Percentiles rank a stretch among this genome's conserved stretches.
Evolutionary conservation across 176 grass and related monocot genomes (phyloP).

Genomic region (Zizania latifolia): DNA sequence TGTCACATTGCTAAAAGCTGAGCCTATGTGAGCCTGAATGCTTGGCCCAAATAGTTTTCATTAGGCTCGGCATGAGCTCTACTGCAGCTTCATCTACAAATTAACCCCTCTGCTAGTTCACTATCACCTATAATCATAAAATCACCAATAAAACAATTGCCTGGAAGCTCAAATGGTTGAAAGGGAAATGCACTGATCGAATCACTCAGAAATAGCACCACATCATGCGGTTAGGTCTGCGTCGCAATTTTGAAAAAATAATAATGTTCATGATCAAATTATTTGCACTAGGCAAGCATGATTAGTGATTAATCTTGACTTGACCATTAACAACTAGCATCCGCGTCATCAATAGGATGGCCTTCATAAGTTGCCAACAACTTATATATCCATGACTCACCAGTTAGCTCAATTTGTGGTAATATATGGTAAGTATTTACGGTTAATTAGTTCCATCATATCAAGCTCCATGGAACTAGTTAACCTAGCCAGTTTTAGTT

Average conservation of each 20-base stretch:
- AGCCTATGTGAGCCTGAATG: too few relatives aligned
- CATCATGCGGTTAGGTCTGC: constrained; percentile 36
- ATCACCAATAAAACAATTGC: not conserved
- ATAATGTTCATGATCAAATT: constrained; percentile 6
- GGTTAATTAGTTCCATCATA: not conserved
- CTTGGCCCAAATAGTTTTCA: constrained; percentile 10
- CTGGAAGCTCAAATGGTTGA: not conserved
- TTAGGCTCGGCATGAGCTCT: constrained; percentile 11
- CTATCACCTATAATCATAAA: too few relatives aligned
- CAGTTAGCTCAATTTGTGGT: constrained; percentile 9
- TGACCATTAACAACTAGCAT: constrained; percentile 42
- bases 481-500: too few relatives aligned
- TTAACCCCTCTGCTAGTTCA: constrained; percentile 20
- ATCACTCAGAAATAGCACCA: not conserved
- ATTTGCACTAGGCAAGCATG: constrained; percentile 22
- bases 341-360: too few relatives aligned
- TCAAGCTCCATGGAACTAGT: not conserved
- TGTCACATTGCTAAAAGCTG: constrained; percentile 40
- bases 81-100: constrained; percentile 39
- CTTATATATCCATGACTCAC: constrained; percentile 11
- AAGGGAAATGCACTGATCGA: constrained; percentile 13
- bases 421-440: not conserved
- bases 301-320: constrained; percentile 33
- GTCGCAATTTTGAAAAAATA: constrained; percentile 14
- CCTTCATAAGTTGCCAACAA: constrained; percentile 10